phyloP scores from a whole-genome alignment of 2,329 filamentous ascomycete species.

The Fusarium sp. region DNA sequence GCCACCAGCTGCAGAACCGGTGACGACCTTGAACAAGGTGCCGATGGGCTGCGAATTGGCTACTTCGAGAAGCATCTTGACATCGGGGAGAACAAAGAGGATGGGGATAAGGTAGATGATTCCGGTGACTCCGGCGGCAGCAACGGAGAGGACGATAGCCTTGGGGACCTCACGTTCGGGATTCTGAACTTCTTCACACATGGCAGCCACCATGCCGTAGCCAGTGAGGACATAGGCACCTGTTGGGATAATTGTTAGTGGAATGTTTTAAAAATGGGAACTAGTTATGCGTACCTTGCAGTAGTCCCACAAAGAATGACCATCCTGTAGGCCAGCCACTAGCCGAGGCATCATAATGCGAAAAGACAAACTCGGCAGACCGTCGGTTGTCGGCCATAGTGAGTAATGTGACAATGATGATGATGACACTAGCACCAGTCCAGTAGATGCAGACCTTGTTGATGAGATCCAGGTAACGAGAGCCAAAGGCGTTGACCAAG shows the following conservation, averaged over 20 bases:
- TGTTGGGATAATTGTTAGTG: slow-evolving; percentile 37
- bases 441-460: slow-evolving; percentile 82
- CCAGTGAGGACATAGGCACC: slow-evolving; percentile 61
- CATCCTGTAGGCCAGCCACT: slow-evolving; percentile 79
- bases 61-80: slow-evolving; percentile 73
- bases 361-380: slow-evolving; percentile 76
- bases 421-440: slow-evolving; percentile 77
- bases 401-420: slow-evolving; percentile 80
- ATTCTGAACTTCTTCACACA: slow-evolving; percentile 74
- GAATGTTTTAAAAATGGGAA: neutral
- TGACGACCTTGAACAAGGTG: slow-evolving; percentile 81
- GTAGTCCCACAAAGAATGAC: slow-evolving; percentile 68
- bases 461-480: slow-evolving; percentile 72
- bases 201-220: slow-evolving; percentile 68
- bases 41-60: slow-evolving; percentile 83
- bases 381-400: slow-evolving; percentile 75
- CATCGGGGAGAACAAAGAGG: slow-evolving; percentile 81
- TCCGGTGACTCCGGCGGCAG: slow-evolving; percentile 75
- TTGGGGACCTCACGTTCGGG: slow-evolving; percentile 73
- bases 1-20: slow-evolving; percentile 79
- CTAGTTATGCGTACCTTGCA: slow-evolving; percentile 62
- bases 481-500: slow-evolving; percentile 75
- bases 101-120: slow-evolving; percentile 78
- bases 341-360: slow-evolving; percentile 76
- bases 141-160: slow-evolving; percentile 77